These are phyloP conservation scores for Candida sojae DNA, from an alignment of 1,139 yeast genomes.

Conservation along the genomic window DNA sequence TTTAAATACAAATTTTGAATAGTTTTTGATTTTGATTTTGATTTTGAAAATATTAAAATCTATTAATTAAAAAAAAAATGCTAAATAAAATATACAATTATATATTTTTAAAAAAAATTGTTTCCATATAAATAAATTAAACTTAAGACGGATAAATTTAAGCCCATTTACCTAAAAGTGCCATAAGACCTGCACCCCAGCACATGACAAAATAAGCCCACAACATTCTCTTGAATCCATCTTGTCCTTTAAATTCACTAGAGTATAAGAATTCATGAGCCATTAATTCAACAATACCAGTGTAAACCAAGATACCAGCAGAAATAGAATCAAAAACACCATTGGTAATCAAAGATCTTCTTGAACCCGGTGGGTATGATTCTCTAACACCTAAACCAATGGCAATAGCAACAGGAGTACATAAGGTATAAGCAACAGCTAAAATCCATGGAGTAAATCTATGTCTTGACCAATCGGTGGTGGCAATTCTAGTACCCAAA, in stretches of 20 bases:
- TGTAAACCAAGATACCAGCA: conserved; percentile 81
- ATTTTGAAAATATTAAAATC: too few species aligned
- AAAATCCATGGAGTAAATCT: conserved; percentile 59
- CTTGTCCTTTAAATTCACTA: conserved; percentile 56
- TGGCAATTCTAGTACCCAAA: conserved; percentile 82
- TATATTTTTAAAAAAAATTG: not conserved
- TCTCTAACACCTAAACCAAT: conserved; percentile 83
- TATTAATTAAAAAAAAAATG: too few species aligned
- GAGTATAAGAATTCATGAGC: conserved; percentile 85
- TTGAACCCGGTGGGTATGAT: conserved; percentile 60
- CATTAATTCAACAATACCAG: conserved; percentile 84
- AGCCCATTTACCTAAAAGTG: conserved; percentile 89
- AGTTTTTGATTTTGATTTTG: too few species aligned
- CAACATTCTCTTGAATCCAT: conserved; percentile 42
- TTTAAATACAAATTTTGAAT: too few species aligned
- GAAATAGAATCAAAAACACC: conserved; percentile 85
- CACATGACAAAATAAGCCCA: conserved; percentile 49
- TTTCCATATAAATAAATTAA: not conserved
- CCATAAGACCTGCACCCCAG: conserved; percentile 82
- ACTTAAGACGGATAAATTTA: conserved; percentile 24
- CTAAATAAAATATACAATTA: not conserved
- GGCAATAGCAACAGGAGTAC: conserved; percentile 84
- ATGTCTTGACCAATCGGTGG: conserved; percentile 63
- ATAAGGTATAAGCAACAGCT: conserved; percentile 62
- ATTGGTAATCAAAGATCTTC: conserved; percentile 65